These are phyloP conservation scores for Microascus cirrosus DNA, from an alignment of 2,329 filamentous ascomycete species.

Conservation along the genomic window DNA sequence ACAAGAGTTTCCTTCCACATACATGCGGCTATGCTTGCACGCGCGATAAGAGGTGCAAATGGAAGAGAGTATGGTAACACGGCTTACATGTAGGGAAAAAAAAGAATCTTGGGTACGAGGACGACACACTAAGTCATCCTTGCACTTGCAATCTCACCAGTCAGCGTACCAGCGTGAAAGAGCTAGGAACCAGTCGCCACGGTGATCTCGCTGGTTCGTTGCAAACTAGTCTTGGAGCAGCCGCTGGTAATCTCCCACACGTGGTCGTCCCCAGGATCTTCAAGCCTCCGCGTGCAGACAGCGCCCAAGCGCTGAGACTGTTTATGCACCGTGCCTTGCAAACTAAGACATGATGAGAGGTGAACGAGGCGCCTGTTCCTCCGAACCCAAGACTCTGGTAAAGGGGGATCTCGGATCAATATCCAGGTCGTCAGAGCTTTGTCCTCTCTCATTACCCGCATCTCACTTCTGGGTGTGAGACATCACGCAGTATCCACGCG, in stretches of 20 bases:
- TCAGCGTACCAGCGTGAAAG: too few relatives aligned
- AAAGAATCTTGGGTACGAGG: neutral
- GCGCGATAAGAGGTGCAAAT: neutral
- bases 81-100: neutral
- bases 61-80: neutral
- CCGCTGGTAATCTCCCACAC: neutral
- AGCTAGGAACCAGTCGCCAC: neutral
- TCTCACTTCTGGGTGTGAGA: neutral
- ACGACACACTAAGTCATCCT: neutral
- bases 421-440: neutral
- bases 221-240: neutral
- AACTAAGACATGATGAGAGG: neutral
- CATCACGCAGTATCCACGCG: neutral
- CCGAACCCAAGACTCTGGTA: neutral
- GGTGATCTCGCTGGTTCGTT: neutral
- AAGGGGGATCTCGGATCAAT: neutral
- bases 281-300: neutral
- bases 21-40: neutral
- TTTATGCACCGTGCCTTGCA: neutral
- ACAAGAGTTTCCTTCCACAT: too few relatives aligned
- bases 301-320: neutral
- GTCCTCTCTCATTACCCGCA: neutral
- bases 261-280: neutral
- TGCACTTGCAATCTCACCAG: neutral
- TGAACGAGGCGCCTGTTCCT: neutral